phyloP scores from a whole-genome alignment of 1,139 yeast species.

The Magnusiomyces paraingens region DNA sequence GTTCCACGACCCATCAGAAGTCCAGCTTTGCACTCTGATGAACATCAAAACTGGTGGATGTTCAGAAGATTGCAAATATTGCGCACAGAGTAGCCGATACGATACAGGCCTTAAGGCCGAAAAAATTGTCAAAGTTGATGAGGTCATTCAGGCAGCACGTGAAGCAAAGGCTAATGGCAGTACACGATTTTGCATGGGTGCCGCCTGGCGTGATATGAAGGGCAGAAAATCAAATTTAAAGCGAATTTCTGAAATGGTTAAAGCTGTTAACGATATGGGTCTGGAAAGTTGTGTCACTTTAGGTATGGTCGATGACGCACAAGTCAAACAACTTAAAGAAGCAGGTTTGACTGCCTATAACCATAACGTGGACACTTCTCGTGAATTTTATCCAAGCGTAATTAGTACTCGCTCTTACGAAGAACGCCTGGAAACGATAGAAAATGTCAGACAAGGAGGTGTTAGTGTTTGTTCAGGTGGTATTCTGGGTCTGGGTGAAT shows the following conservation, averaged over 20 bases:
- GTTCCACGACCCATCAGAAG: constrained; percentile 61
- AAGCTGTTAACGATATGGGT: constrained; percentile 55
- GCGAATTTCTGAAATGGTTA: constrained; percentile 60
- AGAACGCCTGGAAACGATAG: constrained; percentile 60
- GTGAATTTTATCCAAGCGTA: constrained; percentile 68
- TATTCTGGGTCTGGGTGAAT: constrained; percentile 71
- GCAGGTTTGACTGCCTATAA: constrained; percentile 77
- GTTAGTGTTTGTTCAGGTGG: constrained; percentile 76
- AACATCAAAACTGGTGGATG: constrained; percentile 79
- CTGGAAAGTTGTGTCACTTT: constrained; percentile 77
- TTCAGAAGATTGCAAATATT: constrained; percentile 74
- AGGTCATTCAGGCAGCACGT: constrained; percentile 56
- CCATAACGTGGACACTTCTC: constrained; percentile 73
- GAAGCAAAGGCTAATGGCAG: constrained; percentile 65
- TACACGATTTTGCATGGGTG: constrained; percentile 79
- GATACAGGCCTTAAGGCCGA: constrained; percentile 67
- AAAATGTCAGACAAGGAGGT: constrained; percentile 59
- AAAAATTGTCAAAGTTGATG: constrained; percentile 52
- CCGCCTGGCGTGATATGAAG: constrained; percentile 83
- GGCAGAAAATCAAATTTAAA: constrained; percentile 67
- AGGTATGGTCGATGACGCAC: constrained; percentile 66
- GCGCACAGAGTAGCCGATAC: constrained; percentile 67
- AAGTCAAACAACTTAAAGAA: constrained; percentile 51
- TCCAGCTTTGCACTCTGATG: constrained; percentile 69
- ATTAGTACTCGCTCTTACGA: constrained; percentile 66